Evolutionary conservation across 805 yeast genomes (phyloP).

Genomic region (Diddensiella santjacobensis): DNA sequence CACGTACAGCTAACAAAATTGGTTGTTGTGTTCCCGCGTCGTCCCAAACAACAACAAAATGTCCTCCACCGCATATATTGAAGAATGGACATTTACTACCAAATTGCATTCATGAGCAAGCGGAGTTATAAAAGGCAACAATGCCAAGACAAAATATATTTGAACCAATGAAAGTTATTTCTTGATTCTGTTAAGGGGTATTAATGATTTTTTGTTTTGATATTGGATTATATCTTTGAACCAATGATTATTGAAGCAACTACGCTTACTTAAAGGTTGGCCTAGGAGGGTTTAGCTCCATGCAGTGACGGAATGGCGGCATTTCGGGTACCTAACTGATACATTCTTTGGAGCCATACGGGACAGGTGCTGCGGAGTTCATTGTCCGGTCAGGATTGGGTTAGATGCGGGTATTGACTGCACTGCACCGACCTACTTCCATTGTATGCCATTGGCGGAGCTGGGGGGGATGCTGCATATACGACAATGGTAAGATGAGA

Average conservation of each 20-base stretch:
- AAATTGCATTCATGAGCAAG: too few relatives aligned
- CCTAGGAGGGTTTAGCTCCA: not conserved
- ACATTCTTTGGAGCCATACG: too few relatives aligned
- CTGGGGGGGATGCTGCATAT: not conserved
- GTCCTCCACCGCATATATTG: too few relatives aligned
- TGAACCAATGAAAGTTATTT: not conserved
- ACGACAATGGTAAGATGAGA: not conserved
- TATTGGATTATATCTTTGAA: not conserved
- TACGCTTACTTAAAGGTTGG: not conserved
- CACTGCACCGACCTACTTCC: not conserved
- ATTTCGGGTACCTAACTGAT: not conserved
- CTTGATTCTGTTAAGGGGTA: not conserved
- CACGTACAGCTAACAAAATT: too few relatives aligned
- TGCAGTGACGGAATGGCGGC: not conserved
- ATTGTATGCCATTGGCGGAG: not conserved
- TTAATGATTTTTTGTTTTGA: not conserved
- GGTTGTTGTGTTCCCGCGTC: too few relatives aligned
- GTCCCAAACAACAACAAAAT: too few relatives aligned
- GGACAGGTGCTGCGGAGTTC: too few relatives aligned
- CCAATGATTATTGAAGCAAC: not conserved
- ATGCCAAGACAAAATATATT: too few relatives aligned
- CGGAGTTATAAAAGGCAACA: too few relatives aligned
- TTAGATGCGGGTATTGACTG: not conserved
- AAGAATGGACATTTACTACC: too few relatives aligned
- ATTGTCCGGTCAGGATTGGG: too few relatives aligned